phyloP scores from a whole-genome alignment of 2,329 filamentous ascomycete genomes.

The Paramyrothecium sp. region DNA sequence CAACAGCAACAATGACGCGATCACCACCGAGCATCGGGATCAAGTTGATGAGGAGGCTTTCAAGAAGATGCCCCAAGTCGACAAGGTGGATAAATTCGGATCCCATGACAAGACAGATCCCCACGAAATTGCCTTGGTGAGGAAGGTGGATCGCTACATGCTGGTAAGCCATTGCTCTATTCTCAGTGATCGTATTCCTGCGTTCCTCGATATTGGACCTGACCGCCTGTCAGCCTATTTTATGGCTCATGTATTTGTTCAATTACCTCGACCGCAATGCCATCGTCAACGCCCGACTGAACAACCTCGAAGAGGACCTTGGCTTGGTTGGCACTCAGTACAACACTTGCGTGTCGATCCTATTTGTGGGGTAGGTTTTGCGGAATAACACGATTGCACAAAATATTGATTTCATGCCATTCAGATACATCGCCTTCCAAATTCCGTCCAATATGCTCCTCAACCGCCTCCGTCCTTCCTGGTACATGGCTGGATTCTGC shows the following conservation, averaged over 20 bases:
- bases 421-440: constrained; percentile 58
- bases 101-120: neutral
- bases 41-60: neutral
- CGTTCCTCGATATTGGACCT: neutral
- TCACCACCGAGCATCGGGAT: neutral
- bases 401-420: neutral
- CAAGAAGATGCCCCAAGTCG: neutral
- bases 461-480: constrained; percentile 32
- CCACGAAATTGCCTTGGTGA: constrained; percentile 30
- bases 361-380: constrained; percentile 7
- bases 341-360: constrained; percentile 18
- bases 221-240: constrained; percentile 12
- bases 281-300: neutral
- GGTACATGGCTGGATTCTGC: constrained; percentile 33
- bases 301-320: neutral
- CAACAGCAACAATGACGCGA: neutral
- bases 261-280: constrained; percentile 9
- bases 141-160: constrained; percentile 31
- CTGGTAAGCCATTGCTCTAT: constrained; percentile 15
- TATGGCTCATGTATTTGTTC: constrained; percentile 27
- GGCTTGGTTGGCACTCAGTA: constrained; percentile 14
- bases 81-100: neutral
- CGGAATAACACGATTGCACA: neutral
- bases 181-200: neutral
- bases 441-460: constrained; percentile 34